Base-by-base conservation (phyloP, 805 yeast genomes). In the Kregervanrija fluxuum region DNA sequence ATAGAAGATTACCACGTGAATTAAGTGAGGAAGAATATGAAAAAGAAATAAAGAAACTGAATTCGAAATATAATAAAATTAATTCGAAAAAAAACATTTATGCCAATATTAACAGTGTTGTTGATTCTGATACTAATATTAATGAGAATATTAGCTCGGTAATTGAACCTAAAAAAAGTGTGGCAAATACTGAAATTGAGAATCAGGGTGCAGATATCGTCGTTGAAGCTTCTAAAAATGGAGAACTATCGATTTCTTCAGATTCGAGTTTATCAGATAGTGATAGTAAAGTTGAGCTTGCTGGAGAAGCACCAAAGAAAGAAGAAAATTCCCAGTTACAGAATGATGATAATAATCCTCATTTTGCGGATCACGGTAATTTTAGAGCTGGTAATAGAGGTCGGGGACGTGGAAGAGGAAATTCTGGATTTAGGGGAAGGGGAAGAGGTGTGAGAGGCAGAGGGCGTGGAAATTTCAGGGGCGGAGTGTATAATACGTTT, bases 381-480 rank as follows among this genome's bases (percentile, higher is more conserved):
- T 22, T 22, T 30, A 37, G 48, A 33, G 37, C 35, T 13, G 22
- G 46, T 11, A 39, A 46, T 14, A 38, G 50, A 17, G 42, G 46
- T 9, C 42, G 49, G 22, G 48, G 49, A 15, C 39, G 49, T 16
- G 48, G 52, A 11, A 42, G 45, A 36, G 50, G 50, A 3, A 28
- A 42, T n/a, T 44, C 39, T 14, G 16, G 48, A 12, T 42, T 42
- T 14, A 30, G 44, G 15, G 50, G 46, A 4, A 38, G 55, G 34
- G 50, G 55, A 9, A 32, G 52, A 14, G 52, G 51, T 10, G 36
- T 41, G 5, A 41, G 50, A 41, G 47, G 48, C 10, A 41, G 53
- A 16, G 49, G 50, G 1, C 33, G 48, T 31, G 52, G 48, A 49
- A 11, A 45, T n/a, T 12, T 12, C 16, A 14, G 28, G 11, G 22